Base-by-base conservation (phyloP, 78 protist genomes). In the Acrasis kona region DNA sequence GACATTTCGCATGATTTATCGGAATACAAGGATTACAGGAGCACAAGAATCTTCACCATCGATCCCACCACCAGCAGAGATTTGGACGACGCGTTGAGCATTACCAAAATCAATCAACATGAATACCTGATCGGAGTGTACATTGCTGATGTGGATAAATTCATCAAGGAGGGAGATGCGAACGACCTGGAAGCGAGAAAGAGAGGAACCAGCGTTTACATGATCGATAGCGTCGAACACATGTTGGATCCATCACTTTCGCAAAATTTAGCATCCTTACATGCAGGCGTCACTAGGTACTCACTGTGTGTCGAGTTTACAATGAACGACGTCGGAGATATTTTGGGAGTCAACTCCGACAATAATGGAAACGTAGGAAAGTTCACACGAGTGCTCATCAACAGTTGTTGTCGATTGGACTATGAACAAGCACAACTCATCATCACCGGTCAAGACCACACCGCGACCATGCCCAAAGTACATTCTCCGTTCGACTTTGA, bases 81-180 rank as follows among this genome's bases (percentile, higher is more conserved):
- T 73, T 72, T 95, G 5, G 98, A 95, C 40, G 98, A 95, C 61
- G 98, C 98, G 1, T 50, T 95, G 27, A 75, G 76, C 7, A 7
- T 74, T 66, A 39, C 41, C n/a, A 30, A 19, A 7, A 58, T 36
- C 27, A 36, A 4, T 27, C 78, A 80, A 57, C 77, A 78, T 4
- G 7, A 0, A 3, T 71, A 10, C 3, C 75, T 80, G 35, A 86
- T 92, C 9, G 96, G 96, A 42, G 96, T 95, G 28, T 96, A 92
- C 70, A 95, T 95, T 76, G 98, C 98, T 0, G 98, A 95, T 68
- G 98, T 95, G 6, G 70, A 86, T 41, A 84, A 81, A 68, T 95
- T 91, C 65, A 89, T 95, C 2, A 40, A 6, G 5, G 69, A 40
- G 12, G 77, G 69, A 12, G 78, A 82, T 0, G 88, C 78, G n/a